A percentile compares a stretch with the other conserved stretches of the same genome.
These are phyloP conservation scores for Coemansia javaensis DNA, from an alignment of 192 early-diverging fungal genomes.

Conservation along the genomic window DNA sequence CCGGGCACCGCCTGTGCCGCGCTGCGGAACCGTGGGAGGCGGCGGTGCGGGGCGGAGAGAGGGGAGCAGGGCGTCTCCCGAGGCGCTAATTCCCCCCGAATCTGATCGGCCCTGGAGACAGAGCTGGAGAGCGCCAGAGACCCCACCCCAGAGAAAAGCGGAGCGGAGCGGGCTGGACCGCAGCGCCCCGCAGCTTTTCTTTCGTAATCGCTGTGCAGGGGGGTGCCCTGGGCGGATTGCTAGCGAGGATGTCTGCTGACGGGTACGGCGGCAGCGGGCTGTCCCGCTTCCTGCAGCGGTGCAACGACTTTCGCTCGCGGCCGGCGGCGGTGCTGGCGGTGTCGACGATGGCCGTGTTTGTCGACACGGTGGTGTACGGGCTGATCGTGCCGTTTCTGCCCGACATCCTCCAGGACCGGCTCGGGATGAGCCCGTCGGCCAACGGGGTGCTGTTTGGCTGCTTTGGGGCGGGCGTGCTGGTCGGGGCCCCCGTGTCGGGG, in stretches of 20 bases:
- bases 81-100: no score
- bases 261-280: conserved; percentile 19
- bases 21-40: no score
- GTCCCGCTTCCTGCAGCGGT: conserved; percentile 19
- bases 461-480: conserved; percentile 64
- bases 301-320: conserved; percentile 38
- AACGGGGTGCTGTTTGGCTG: conserved; percentile 69
- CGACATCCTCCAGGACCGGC: conserved; percentile 57
- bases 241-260: no score
- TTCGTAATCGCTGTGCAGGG: neutral
- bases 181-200: no score
- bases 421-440: conserved; percentile 52
- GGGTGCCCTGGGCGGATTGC: no score
- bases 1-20: no score
- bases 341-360: conserved; percentile 59
- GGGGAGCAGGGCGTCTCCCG: no score
- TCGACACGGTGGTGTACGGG: conserved; percentile 66
- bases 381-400: conserved; percentile 68
- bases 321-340: conserved; percentile 40
- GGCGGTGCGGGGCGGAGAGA: no score
- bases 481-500: conserved; percentile 62
- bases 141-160: no score
- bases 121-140: no score
- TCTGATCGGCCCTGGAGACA: no score
- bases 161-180: no score